These are phyloP conservation scores for Hericium alpestre DNA, from an alignment of 768 basidiomycete species.

Conservation along the genomic window DNA sequence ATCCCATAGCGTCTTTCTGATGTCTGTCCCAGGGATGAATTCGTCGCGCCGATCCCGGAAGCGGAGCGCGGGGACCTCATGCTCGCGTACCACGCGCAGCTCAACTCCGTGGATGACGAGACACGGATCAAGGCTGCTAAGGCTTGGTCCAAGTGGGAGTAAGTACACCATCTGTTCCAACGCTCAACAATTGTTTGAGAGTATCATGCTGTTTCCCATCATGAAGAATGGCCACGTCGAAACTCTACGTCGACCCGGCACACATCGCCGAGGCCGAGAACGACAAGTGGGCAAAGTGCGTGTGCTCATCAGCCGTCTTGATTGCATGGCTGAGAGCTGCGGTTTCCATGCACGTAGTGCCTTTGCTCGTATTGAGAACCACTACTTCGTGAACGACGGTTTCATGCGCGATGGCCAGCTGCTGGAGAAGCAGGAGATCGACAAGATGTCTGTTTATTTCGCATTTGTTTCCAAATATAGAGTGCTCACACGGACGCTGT, in stretches of 20 bases:
- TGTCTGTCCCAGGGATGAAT: constrained; percentile 57
- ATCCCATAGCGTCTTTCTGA: not conserved
- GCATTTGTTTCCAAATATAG: not conserved
- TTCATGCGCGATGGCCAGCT: constrained; percentile 88
- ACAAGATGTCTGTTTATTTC: constrained; percentile 54
- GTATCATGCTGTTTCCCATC: not conserved
- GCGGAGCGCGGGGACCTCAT: constrained; percentile 72
- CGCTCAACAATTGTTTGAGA: too few relatives aligned
- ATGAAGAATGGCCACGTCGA: constrained; percentile 75
- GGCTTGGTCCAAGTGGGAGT: constrained; percentile 92
- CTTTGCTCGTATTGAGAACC: constrained; percentile 83
- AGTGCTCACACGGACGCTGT: constrained; percentile 2
- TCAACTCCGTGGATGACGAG: constrained; percentile 62
- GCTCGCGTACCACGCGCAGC: constrained; percentile 70
- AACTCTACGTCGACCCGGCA: constrained; percentile 56
- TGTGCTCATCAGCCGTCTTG: constrained; percentile 4
- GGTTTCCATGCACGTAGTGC: constrained; percentile 37
- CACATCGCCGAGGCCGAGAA: constrained; percentile 59
- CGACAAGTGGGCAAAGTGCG: constrained; percentile 69
- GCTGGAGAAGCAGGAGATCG: constrained; percentile 74
- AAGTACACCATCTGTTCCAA: constrained; percentile 21
- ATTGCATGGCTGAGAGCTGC: not conserved
- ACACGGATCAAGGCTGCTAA: constrained; percentile 60
- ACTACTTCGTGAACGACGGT: constrained; percentile 84
- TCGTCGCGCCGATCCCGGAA: constrained; percentile 70